These are phyloP conservation scores for Kazachstania kunashirensis DNA, from an alignment of 805 yeast species.

Conservation along the genomic window DNA sequence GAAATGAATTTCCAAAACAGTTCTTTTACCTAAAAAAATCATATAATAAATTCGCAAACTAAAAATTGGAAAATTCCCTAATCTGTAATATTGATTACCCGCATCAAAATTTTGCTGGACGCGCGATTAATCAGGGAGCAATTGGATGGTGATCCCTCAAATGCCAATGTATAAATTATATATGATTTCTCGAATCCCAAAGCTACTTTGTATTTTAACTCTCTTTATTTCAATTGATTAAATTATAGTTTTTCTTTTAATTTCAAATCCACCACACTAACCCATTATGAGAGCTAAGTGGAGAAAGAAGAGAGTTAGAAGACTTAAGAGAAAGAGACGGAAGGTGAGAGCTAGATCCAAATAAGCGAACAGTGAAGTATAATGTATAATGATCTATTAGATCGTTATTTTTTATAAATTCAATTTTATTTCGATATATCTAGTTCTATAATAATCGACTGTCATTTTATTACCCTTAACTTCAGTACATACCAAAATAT, in stretches of 20 bases:
- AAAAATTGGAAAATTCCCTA: no score
- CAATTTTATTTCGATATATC: conserved; percentile 1
- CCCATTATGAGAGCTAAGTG: conserved; percentile 85
- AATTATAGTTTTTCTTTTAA: background rate
- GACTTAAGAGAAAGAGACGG: conserved; percentile 99
- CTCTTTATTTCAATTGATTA: background rate
- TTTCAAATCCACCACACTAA: conserved; percentile 3
- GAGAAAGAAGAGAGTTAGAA: conserved; percentile 99
- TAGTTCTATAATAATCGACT: conserved; percentile 4
- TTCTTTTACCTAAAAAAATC: no score
- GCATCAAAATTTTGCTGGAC: no score
- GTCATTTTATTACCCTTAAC: conserved; percentile 2
- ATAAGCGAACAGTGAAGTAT: conserved; percentile 46
- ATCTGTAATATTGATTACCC: no score
- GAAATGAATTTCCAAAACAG: no score
- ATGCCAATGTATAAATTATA: conserved; percentile 1
- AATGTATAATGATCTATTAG: background rate
- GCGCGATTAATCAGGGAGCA: no score
- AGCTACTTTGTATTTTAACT: background rate
- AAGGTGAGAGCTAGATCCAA: conserved; percentile 99
- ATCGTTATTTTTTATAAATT: background rate
- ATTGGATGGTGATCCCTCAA: no score
- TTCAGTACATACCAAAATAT: conserved; percentile 3
- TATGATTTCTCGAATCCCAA: background rate
- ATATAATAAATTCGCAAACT: no score